Conservation (phyloP, 352 stramenopile genomes). For the Globisporangium orthogonon region DNA sequence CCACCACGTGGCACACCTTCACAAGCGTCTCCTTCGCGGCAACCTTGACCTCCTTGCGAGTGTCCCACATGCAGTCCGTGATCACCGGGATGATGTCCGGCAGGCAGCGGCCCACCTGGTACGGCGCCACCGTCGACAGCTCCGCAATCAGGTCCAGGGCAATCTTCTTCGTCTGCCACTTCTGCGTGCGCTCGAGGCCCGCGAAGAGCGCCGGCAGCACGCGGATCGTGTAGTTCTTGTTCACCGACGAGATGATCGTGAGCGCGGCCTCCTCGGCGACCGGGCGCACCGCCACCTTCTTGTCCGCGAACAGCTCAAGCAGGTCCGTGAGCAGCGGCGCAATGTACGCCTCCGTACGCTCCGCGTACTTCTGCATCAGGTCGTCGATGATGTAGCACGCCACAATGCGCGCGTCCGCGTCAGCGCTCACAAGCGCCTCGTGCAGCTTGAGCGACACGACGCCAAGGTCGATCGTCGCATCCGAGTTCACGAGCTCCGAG, state of each 20-base stretch:
- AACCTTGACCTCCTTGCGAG: conserved; percentile 97
- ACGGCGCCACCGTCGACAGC: conserved; percentile 90
- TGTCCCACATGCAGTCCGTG: conserved; percentile 98
- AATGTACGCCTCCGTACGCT: conserved; percentile 75
- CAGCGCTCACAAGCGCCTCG: conserved; percentile 40
- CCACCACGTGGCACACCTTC: conserved; percentile 94
- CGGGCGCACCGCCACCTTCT: conserved; percentile 68
- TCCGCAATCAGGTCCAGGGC: conserved; percentile 92
- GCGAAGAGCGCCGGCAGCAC: conserved; percentile 91
- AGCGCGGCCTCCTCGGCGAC: conserved; percentile 69
- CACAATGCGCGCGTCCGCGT: conserved; percentile 66
- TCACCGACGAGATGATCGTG: conserved; percentile 74
- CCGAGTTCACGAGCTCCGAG: conserved; percentile 66
- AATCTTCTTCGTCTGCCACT: conserved; percentile 97
- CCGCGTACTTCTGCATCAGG: conserved; percentile 82
- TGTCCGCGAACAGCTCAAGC: conserved; percentile 80
- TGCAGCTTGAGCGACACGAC: conserved; percentile 67
- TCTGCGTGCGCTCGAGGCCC: conserved; percentile 76
- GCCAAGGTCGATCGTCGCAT: conserved; percentile 67
- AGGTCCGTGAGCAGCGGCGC: conserved; percentile 59
- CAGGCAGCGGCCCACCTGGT: conserved; percentile 93
- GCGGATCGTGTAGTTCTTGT: conserved; percentile 85
- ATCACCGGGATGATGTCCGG: conserved; percentile 96
- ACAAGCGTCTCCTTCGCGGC: conserved; percentile 93
- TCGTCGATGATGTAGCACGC: conserved; percentile 73